Evolutionary conservation across 2,329 filamentous ascomycete species (phyloP).

Genomic region (Exophiala xenobiotica): DNA sequence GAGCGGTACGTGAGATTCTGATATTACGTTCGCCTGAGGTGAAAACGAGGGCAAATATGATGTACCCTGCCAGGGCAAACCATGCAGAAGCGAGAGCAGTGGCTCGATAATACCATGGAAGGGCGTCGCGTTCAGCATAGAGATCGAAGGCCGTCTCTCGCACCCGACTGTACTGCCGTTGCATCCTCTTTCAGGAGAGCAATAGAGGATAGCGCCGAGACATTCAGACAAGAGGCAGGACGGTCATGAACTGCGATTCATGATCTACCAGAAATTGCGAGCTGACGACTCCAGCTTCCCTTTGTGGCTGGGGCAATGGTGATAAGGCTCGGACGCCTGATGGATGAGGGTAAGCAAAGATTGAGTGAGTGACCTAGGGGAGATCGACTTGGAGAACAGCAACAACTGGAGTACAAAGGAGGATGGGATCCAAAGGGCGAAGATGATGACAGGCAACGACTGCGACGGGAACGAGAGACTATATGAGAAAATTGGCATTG

Average conservation of each 20-base stretch:
- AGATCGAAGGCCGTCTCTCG: slow-evolving; percentile 29
- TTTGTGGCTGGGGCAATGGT: not conserved
- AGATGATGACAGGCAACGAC: too few species aligned
- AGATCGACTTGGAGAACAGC: not conserved
- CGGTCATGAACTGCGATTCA: too few species aligned
- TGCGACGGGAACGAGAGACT: too few species aligned
- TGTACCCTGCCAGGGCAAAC: slow-evolving; percentile 28
- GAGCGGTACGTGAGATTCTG: slow-evolving; percentile 14
- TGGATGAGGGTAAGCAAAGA: not conserved
- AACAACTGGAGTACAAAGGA: not conserved
- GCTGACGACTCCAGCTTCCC: slow-evolving; percentile 22
- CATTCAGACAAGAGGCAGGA: slow-evolving; percentile 14
- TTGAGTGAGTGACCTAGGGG: too few species aligned
- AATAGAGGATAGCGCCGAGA: slow-evolving; percentile 1
- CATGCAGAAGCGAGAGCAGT: slow-evolving; percentile 26
- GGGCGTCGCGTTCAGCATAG: slow-evolving; percentile 27
- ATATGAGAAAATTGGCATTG: too few species aligned
- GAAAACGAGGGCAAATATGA: slow-evolving; percentile 28
- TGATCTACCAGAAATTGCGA: too few species aligned
- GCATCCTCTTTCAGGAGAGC: slow-evolving; percentile 21
- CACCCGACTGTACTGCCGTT: slow-evolving; percentile 18
- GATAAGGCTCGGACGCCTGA: not conserved
- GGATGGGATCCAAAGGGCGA: too few species aligned
- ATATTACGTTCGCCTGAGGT: slow-evolving; percentile 23
- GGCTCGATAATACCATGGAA: slow-evolving; percentile 27